Evolutionary conservation across 2,329 filamentous ascomycete species (phyloP).

Genomic region (Aureobasidium uvarum): DNA sequence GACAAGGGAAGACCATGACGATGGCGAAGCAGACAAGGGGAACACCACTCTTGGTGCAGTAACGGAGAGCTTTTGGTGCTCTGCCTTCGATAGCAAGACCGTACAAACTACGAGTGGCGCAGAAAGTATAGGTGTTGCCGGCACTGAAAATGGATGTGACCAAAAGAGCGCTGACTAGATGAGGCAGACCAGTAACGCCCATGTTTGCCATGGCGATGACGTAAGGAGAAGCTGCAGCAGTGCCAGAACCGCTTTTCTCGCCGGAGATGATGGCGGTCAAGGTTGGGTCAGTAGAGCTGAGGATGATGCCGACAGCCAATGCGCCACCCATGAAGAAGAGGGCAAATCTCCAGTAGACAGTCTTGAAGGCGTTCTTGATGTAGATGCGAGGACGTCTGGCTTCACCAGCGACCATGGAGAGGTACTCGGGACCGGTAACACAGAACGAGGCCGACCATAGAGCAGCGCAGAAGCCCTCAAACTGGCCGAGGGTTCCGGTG

Average conservation of each 20-base stretch:
- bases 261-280: slow-evolving; percentile 33
- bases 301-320: slow-evolving; percentile 46
- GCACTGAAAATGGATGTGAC: slow-evolving; percentile 57
- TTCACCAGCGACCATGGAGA: slow-evolving; percentile 51
- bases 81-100: slow-evolving; percentile 53
- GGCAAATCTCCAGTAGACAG: slow-evolving; percentile 49
- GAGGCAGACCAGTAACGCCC: slow-evolving; percentile 46
- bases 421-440: slow-evolving; percentile 50
- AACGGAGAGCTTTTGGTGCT: slow-evolving; percentile 55
- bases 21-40: slow-evolving; percentile 56
- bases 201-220: slow-evolving; percentile 49
- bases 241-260: slow-evolving; percentile 24
- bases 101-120: slow-evolving; percentile 54
- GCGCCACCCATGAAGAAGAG: slow-evolving; percentile 51
- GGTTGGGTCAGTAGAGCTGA: slow-evolving; percentile 36
- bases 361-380: slow-evolving; percentile 52
- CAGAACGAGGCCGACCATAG: slow-evolving; percentile 45
- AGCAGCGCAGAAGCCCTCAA: slow-evolving; percentile 39
- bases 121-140: slow-evolving; percentile 57
- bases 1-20: slow-evolving; percentile 39
- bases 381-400: slow-evolving; percentile 46
- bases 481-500: slow-evolving; percentile 7
- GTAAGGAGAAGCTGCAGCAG: slow-evolving; percentile 35
- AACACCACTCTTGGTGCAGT: slow-evolving; percentile 59
- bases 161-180: slow-evolving; percentile 41